Conservation (phyloP, 768 basidiomycete species). For the Hygrocybe punicea region DNA sequence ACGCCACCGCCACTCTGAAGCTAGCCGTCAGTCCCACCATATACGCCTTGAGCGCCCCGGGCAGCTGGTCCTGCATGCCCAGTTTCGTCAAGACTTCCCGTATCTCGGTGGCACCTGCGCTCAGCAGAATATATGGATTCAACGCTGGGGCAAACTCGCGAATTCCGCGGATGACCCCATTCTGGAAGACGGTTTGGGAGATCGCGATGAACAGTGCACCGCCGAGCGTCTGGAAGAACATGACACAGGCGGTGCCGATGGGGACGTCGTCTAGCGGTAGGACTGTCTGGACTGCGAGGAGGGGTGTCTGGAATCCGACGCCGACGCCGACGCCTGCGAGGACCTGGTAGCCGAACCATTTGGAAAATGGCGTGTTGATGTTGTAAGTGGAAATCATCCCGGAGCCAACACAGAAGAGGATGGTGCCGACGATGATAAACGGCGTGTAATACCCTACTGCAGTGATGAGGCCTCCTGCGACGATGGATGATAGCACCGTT, state of each 20-base stretch:
- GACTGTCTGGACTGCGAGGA: slow-evolving; percentile 17
- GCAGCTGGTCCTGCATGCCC: not conserved
- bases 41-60: not conserved
- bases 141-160: not conserved
- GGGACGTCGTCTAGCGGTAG: slow-evolving; percentile 14
- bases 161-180: slow-evolving; percentile 1
- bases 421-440: slow-evolving; percentile 25
- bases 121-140: not conserved
- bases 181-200: slow-evolving; percentile 19
- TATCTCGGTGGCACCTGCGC: not conserved
- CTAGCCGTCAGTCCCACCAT: slow-evolving; percentile 3
- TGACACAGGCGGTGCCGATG: slow-evolving; percentile 13
- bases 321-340: slow-evolving; percentile 31
- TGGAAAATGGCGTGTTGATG: slow-evolving; percentile 14
- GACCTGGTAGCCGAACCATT: slow-evolving; percentile 22
- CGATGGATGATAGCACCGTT: slow-evolving; percentile 38
- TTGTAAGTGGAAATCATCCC: slow-evolving; percentile 34
- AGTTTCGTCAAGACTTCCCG: not conserved
- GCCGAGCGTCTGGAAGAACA: slow-evolving; percentile 17
- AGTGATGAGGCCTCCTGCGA: slow-evolving; percentile 38
- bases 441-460: slow-evolving; percentile 36
- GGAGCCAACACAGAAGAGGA: slow-evolving; percentile 32
- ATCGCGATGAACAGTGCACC: slow-evolving; percentile 22
- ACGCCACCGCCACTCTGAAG: slow-evolving; percentile 2
- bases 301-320: slow-evolving; percentile 17